Conservation (phyloP, 1,139 yeast genomes). For the Kurtzmaniella quercitrusa region DNA sequence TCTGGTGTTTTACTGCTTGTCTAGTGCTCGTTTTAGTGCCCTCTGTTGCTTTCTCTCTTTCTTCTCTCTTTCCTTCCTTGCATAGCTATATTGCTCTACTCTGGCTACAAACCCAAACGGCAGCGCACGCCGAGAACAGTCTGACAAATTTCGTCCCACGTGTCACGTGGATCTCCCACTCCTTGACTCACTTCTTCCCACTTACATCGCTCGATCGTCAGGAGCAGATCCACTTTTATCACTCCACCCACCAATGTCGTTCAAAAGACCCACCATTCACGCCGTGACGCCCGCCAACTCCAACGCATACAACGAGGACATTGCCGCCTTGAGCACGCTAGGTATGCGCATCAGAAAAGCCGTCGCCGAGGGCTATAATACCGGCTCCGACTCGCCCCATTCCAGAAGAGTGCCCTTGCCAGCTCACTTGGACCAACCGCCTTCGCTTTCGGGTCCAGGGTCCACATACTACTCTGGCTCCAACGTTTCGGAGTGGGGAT, state of each 20-base stretch:
- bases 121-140: neutral
- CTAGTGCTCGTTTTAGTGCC: too few species aligned
- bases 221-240: too few species aligned
- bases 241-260: slow-evolving; percentile 3
- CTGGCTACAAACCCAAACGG: neutral
- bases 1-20: too few species aligned
- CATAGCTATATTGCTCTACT: too few species aligned
- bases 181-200: too few species aligned
- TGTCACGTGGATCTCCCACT: too few species aligned
- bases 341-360: slow-evolving; percentile 74
- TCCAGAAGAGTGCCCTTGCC: slow-evolving; percentile 52
- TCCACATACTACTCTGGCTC: slow-evolving; percentile 43
- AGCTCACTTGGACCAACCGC: slow-evolving; percentile 33
- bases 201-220: too few species aligned
- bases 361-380: slow-evolving; percentile 56
- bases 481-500: slow-evolving; percentile 48
- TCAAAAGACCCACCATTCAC: slow-evolving; percentile 19
- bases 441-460: slow-evolving; percentile 32
- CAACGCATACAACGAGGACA: slow-evolving; percentile 13
- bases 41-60: too few species aligned
- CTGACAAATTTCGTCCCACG: too few species aligned
- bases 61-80: too few species aligned
- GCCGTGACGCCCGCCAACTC: slow-evolving; percentile 10
- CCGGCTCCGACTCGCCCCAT: slow-evolving; percentile 13
- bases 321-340: slow-evolving; percentile 43